Evolutionary conservation across 129 eudicot genomes (phyloP).

Genomic region (Flaveria bidentis): DNA sequence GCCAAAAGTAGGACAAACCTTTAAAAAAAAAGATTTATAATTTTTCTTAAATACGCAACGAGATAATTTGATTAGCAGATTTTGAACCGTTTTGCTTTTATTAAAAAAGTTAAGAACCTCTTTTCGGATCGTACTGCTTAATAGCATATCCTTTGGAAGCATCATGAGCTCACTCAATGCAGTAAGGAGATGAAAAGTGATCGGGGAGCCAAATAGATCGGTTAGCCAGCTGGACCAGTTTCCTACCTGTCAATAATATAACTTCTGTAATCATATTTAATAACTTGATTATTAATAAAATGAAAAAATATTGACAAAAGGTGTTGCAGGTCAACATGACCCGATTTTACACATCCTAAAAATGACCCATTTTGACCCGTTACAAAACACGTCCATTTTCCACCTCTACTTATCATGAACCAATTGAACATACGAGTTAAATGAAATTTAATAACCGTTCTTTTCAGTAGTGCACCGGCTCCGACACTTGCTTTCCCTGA

Average conservation of each 20-base stretch:
- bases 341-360: neutral
- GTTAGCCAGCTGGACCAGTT: slow-evolving; percentile 93
- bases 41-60: neutral
- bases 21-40: slow-evolving; percentile 23
- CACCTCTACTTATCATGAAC: neutral
- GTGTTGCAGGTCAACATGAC: neutral
- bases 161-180: slow-evolving; percentile 96
- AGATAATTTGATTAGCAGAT: neutral
- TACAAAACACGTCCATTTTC: neutral
- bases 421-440: slow-evolving; percentile 12
- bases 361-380: slow-evolving; percentile 1
- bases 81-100: slow-evolving; percentile 1
- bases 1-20: slow-evolving; percentile 87
- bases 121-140: slow-evolving; percentile 68
- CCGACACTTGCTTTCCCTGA: slow-evolving; percentile 90
- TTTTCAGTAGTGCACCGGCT: slow-evolving; percentile 92
- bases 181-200: slow-evolving; percentile 65
- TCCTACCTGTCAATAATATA: slow-evolving; percentile 64
- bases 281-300: neutral
- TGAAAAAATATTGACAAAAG: neutral
- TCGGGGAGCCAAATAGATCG: slow-evolving; percentile 64
- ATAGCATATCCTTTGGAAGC: slow-evolving; percentile 96
- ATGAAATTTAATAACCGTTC: slow-evolving; percentile 53
- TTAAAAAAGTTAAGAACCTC: slow-evolving; percentile 49
- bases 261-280: neutral